phyloP scores from a whole-genome alignment of 768 basidiomycete genomes.

The Hypholoma sublateritium region DNA sequence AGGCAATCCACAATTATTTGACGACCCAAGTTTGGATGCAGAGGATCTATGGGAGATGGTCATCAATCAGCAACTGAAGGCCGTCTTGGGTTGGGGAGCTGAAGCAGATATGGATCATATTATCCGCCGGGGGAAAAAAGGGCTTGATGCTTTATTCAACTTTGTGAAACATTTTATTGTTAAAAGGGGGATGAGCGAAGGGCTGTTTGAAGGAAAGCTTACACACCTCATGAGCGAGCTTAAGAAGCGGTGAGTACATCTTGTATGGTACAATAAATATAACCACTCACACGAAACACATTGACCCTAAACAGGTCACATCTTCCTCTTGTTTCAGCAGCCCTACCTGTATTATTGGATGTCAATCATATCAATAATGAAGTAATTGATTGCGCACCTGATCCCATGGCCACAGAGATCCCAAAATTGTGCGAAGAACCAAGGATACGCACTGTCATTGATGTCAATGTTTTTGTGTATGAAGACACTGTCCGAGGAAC shows the following conservation, averaged over 20 bases:
- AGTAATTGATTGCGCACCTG: too few relatives aligned
- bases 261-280: too few relatives aligned
- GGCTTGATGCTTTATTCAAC: not conserved
- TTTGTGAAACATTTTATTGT: not conserved
- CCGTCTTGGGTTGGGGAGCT: not conserved
- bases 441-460: too few relatives aligned
- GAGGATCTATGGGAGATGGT: not conserved
- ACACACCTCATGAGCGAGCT: not conserved
- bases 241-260: not conserved
- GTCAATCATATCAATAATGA: too few relatives aligned
- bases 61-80: not conserved
- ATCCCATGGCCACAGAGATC: too few relatives aligned
- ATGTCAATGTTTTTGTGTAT: not conserved
- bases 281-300: too few relatives aligned
- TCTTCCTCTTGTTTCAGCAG: too few relatives aligned
- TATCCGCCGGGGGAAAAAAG: not conserved
- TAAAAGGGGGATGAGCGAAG: not conserved
- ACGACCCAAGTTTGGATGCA: not conserved
- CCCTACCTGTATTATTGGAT: too few relatives aligned
- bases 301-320: too few relatives aligned
- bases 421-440: too few relatives aligned
- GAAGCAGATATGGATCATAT: not conserved
- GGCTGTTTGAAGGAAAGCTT: conserved; percentile 1
- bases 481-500: not conserved
- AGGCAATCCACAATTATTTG: too few relatives aligned